Conservation (phyloP, 192 early-diverging fungal species). For the Coemansia sp. region DNA sequence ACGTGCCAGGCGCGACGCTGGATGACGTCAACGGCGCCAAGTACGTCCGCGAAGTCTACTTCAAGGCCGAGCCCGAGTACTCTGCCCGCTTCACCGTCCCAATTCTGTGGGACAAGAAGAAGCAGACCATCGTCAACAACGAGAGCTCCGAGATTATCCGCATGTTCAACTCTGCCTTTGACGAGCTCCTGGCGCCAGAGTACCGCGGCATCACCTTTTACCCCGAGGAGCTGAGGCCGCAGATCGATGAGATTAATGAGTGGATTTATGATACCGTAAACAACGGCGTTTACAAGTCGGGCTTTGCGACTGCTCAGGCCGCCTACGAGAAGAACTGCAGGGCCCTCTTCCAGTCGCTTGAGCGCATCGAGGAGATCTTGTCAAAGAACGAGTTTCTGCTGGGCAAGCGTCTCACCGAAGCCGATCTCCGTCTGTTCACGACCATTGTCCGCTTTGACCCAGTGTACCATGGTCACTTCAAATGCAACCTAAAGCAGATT, state of each 20-base stretch:
- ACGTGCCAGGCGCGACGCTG: conserved; percentile 75
- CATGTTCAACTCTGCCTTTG: conserved; percentile 90
- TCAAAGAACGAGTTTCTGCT: conserved; percentile 74
- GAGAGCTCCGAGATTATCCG: conserved; percentile 96
- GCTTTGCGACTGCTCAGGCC: conserved; percentile 86
- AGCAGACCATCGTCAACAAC: conserved; percentile 93
- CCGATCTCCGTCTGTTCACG: conserved; percentile 92
- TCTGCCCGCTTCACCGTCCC: conserved; percentile 84
- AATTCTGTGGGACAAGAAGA: conserved; percentile 96
- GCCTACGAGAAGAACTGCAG: conserved; percentile 80
- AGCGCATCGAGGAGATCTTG: conserved; percentile 82
- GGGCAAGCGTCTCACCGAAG: conserved; percentile 83
- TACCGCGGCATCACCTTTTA: conserved; percentile 77
- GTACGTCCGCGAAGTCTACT: conserved; percentile 87
- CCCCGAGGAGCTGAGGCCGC: conserved; percentile 68
- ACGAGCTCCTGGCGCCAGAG: conserved; percentile 66
- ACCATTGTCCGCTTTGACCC: conserved; percentile 97
- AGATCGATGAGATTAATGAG: conserved; percentile 87
- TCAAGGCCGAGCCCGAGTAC: conserved; percentile 85
- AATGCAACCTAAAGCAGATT: conserved; percentile 89
- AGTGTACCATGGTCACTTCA: conserved; percentile 94
- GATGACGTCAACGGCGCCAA: conserved; percentile 77
- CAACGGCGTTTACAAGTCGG: conserved; percentile 95
- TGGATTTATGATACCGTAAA: conserved; percentile 96
- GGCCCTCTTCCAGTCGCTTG: conserved; percentile 77